Conservation (phyloP, 176 grass and related monocot genomes). For the Poa annua region DNA sequence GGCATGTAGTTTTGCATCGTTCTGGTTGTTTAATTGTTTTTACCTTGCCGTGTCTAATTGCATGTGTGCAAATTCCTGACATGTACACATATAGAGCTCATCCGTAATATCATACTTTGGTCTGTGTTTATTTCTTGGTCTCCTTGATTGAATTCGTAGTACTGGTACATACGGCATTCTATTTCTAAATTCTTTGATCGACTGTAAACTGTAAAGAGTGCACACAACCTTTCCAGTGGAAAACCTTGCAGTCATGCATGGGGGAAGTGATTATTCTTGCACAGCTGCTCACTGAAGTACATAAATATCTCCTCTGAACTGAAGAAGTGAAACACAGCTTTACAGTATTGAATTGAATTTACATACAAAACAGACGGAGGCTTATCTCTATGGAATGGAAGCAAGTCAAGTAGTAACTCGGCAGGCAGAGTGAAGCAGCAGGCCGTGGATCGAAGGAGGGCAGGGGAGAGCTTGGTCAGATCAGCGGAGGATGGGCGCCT, state of each 20-base stretch:
- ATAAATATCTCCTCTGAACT: conserved; percentile 18
- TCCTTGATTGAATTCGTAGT: neutral
- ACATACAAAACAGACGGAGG: neutral
- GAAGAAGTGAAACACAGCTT: conserved; percentile 9
- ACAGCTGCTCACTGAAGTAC: neutral
- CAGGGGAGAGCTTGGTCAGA: neutral
- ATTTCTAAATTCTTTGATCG: neutral
- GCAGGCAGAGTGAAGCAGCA: neutral
- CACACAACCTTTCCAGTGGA: neutral
- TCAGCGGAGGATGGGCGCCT: conserved; percentile 64
- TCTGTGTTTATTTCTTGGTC: neutral
- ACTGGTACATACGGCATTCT: neutral
- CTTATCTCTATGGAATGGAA: neutral
- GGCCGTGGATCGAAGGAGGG: neutral
- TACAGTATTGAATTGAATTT: conserved; percentile 11
- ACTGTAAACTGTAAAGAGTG: neutral
- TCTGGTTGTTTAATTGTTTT: neutral
- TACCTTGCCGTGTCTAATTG: neutral
- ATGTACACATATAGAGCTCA: neutral
- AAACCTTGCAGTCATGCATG: neutral
- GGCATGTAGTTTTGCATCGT: neutral
- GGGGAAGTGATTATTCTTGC: neutral
- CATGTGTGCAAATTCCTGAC: neutral
- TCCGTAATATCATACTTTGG: neutral
- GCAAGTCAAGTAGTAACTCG: conserved; percentile 28